phyloP scores from a whole-genome alignment of 768 basidiomycete genomes.

The Tylopilus intermedius region DNA sequence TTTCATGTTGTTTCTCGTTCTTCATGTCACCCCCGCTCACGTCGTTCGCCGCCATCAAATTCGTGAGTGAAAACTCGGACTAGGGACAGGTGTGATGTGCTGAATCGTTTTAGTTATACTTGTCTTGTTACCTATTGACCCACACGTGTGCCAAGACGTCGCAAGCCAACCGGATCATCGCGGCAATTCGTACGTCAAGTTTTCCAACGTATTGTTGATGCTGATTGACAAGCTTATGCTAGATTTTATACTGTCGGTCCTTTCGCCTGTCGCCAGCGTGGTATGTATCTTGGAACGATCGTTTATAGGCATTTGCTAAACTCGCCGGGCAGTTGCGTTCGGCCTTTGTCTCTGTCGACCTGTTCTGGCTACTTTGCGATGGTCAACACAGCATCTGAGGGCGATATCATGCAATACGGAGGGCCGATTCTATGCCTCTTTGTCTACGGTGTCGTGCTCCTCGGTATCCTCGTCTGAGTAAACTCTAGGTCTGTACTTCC shows the following conservation, averaged over 20 bases:
- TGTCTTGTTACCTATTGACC: conserved; percentile 64
- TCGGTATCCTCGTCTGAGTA: conserved; percentile 62
- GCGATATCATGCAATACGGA: conserved; percentile 56
- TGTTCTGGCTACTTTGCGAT: conserved; percentile 70
- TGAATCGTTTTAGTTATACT: conserved; percentile 44
- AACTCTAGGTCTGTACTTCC: conserved; percentile 62
- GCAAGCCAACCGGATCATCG: conserved; percentile 49
- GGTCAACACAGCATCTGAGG: conserved; percentile 44
- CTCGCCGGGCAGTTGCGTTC: conserved; percentile 47
- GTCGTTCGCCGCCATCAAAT: conserved; percentile 70
- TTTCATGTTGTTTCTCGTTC: conserved; percentile 63
- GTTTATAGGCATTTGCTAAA: background rate
- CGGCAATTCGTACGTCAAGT: conserved; percentile 45
- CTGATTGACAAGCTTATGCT: background rate
- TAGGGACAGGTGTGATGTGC: background rate
- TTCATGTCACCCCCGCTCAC: conserved; percentile 61
- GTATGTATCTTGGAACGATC: conserved; percentile 37
- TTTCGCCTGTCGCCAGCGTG: conserved; percentile 64
- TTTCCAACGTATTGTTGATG: background rate
- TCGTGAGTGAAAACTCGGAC: conserved; percentile 41
- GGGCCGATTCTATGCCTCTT: conserved; percentile 75
- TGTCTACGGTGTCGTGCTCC: conserved; percentile 51
- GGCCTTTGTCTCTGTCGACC: conserved; percentile 68
- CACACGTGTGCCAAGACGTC: conserved; percentile 68
- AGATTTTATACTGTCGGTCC: conserved; percentile 64